These are phyloP conservation scores for Globisporangium recalcitrans DNA, from an alignment of 352 stramenopile species.

Conservation along the genomic window DNA sequence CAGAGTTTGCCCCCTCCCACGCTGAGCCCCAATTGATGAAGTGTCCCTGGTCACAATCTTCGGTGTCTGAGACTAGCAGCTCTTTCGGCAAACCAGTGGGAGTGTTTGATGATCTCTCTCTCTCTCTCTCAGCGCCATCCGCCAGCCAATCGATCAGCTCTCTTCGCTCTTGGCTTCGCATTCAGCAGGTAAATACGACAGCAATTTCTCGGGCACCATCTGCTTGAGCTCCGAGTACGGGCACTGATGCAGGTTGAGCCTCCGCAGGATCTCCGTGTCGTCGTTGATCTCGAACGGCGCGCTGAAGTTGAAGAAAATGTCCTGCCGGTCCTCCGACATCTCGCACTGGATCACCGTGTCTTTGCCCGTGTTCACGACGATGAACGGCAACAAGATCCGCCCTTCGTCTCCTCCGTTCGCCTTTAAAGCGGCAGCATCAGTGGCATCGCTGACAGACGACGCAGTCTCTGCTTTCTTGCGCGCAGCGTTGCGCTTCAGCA, in stretches of 20 bases:
- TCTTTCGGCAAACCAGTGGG: no score
- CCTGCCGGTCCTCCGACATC: constrained; percentile 92
- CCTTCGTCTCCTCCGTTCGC: constrained; percentile 45
- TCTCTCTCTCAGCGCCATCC: background rate
- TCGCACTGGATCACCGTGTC: constrained; percentile 95
- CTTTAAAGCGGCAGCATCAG: background rate
- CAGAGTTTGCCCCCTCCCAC: background rate
- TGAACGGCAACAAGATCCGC: constrained; percentile 94
- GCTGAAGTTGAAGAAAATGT: constrained; percentile 97
- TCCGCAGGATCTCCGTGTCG: constrained; percentile 95
- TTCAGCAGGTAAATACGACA: constrained; percentile 72
- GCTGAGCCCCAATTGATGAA: background rate
- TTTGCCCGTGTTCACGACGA: constrained; percentile 94
- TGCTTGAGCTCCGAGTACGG: constrained; percentile 57
- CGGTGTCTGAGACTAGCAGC: no score
- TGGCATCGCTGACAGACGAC: constrained; percentile 8
- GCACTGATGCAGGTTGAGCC: constrained; percentile 87
- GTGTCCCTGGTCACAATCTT: background rate
- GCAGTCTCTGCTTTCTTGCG: constrained; percentile 43
- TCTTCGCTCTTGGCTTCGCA: constrained; percentile 74
- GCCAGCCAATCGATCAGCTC: constrained; percentile 9
- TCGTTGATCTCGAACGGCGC: constrained; percentile 97
- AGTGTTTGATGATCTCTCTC: background rate
- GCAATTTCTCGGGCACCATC: constrained; percentile 69
- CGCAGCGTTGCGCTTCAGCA: constrained; percentile 85